Evolutionary conservation across 345 rosid species (phyloP), one percentile per base, ranked within the genome.

Genomic region (Diplotaxis tenuifolia): DNA sequence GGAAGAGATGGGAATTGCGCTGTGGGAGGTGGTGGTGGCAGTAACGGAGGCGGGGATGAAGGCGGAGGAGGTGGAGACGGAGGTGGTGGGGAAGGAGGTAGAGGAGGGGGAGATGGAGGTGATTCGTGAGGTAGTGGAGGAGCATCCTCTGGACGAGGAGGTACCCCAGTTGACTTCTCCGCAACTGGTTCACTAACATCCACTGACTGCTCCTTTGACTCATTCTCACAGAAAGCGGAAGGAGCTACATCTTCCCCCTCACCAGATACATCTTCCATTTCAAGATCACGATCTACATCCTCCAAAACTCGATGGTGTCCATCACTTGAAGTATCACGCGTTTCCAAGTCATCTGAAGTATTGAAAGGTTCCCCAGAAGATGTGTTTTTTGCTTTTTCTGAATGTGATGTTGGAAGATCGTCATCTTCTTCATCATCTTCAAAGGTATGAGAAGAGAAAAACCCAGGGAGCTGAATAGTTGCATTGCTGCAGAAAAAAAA

Each of bases 201-300:
- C 59, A 78, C 61, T 49, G 75, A 71, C 59, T 74, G 82, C 75
- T 78, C 83, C 16, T 78, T 80, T 22, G 60, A 65, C 72, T 80
- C 92, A 55, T 53, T 78, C 75, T 84, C 90, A 62, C 63, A 62
- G 38, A 77, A 38, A 75, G 70, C 34, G 70, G 67, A 79, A 49
- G 83, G 68, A 47, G 69, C 82, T 73, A 77, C 94, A 70, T 86
- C 88, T 82, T 82, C 89, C 14, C 56, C 79, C 72, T 85, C 83
- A 73, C 85, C 89, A 68, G 93, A 88, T 62, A 86, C 98, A 83
- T 90, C 99, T 83, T 89, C 97, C 99, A 92, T 96, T 82, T 89
- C 99, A 65, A 90, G 95, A 76, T 92, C 99, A 75, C 85, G 94
- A 82, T 95, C 98, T 56, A 92, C 98, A 58, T 89, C 97, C 82